Base-by-base conservation (phyloP, 2,329 filamentous ascomycete genomes). In the Dothideomycetes sp. region DNA sequence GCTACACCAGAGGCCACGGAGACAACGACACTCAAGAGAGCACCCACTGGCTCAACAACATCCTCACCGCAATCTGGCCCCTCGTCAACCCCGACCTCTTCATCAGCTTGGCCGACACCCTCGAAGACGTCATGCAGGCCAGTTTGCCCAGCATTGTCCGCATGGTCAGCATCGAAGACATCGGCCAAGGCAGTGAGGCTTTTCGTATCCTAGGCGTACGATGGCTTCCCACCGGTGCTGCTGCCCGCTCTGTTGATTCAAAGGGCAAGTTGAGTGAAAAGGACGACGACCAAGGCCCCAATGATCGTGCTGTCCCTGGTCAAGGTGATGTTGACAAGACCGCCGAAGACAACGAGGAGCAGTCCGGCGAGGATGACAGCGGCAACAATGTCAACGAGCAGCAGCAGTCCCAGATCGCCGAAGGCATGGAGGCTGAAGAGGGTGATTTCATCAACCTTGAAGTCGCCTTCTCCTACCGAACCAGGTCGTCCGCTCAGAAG, bases 71-170 rank as follows among this genome's bases (percentile, higher is more conserved):
- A 2, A 69, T 85, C 4, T 86, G 82, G 82, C 79, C 80, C 0
- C 65, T 87, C 19, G 70, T 86, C 51, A 86, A 86, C 51, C 82
- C 81, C 0, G 82, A 86, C 49, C 66, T 87, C 2, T 85, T 86
- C 49, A 69, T 73, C 1, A 76, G 74, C 24, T 56, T 85, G 2
- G 72, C 76, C 1, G 81, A 86, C 50, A 81, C 75, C 19, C 69
- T 87, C 3, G 82, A 86, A 58, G 82, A 86, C 54, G 78, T 86
- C 35, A 86, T 86, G 82, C 82, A 86, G 60, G 81, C 81, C 2
- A 82, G 77, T 7, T 61, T 85, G 14, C 80, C 82, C 1, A 76
- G 71, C 41, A 57, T 81, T 27, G 69, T 85, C 22, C 74, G 81
- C 35, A 43, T 43, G 41, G 36, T 43, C 37, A 43, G 77, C 38